Evolutionary conservation across 225 moss, liverwort and hornwort genomes (phyloP).

Genomic region (Marchantia polymorpha): DNA sequence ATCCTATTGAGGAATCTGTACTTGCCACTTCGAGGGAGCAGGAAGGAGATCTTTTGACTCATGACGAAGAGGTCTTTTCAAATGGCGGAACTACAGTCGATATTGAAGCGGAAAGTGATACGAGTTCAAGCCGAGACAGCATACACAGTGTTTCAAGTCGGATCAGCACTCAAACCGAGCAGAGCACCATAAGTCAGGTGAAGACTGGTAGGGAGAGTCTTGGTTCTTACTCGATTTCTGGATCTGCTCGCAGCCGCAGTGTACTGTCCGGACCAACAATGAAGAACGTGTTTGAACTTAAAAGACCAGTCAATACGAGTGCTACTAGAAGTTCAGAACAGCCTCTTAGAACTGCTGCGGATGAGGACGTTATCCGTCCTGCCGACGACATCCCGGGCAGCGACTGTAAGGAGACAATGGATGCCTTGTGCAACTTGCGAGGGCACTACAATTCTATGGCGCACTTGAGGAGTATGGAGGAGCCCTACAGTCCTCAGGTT

Average conservation of each 20-base stretch:
- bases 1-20: conserved; percentile 23
- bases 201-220: conserved; percentile 9
- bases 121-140: conserved; percentile 14
- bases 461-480: conserved; percentile 16
- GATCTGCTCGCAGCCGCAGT: neutral
- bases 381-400: conserved; percentile 11
- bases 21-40: conserved; percentile 23
- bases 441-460: conserved; percentile 16
- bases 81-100: conserved; percentile 22
- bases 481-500: conserved; percentile 28
- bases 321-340: conserved; percentile 16
- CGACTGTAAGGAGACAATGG: conserved; percentile 24
- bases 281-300: conserved; percentile 49
- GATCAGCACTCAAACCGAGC: conserved; percentile 13
- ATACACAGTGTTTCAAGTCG: conserved; percentile 11
- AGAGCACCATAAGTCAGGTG: conserved; percentile 21
- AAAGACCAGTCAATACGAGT: conserved; percentile 21
- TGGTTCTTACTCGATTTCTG: conserved; percentile 7
- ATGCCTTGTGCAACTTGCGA: conserved; percentile 16
- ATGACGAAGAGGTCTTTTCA: conserved; percentile 34
- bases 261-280: conserved; percentile 34
- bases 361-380: conserved; percentile 18
- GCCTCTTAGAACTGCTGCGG: conserved; percentile 6
- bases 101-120: conserved; percentile 26
- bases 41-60: conserved; percentile 22